A percentile compares a stretch with the other conserved stretches of the same genome.
phyloP scores from a whole-genome alignment of 2,329 filamentous ascomycete species.

The Tolypocladium nubicola region DNA sequence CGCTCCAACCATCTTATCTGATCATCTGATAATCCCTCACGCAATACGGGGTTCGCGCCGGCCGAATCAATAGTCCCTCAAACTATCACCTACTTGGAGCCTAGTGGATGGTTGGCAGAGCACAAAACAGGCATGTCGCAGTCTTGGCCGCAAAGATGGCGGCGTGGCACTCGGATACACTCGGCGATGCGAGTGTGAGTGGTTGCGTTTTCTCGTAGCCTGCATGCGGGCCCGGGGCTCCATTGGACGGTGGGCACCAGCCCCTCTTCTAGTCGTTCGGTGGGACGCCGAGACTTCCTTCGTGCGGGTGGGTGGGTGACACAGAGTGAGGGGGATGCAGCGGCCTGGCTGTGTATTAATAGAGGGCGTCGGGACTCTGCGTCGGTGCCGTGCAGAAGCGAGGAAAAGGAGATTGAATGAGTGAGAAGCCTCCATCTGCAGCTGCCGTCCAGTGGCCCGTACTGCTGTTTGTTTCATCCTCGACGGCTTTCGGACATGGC shows the following conservation, averaged over 20 bases:
- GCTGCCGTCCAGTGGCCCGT: not conserved
- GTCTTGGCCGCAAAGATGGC: not conserved
- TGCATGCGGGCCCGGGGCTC: not conserved
- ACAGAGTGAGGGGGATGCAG: not conserved
- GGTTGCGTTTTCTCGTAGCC: not conserved
- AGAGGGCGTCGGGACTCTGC: not conserved
- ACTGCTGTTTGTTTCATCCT: not conserved
- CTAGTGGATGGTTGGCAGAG: not conserved
- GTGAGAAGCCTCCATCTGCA: not conserved
- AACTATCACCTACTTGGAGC: not conserved
- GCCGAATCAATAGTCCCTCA: not conserved
- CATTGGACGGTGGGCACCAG: not conserved
- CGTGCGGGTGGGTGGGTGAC: not conserved
- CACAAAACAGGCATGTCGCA: not conserved
- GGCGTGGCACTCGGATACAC: not conserved
- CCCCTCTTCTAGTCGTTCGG: not conserved
- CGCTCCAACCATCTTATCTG: constrained; percentile 7
- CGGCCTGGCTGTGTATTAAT: not conserved
- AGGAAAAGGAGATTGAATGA: not conserved
- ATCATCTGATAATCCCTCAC: constrained; percentile 8
- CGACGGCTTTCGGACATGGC: constrained; percentile 6
- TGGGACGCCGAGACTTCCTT: not conserved
- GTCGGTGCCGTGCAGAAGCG: not conserved
- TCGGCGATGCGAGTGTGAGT: not conserved
- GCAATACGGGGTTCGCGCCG: not conserved